Evolutionary conservation across 805 yeast species (phyloP).

Genomic region (Metschnikowia arizonensis): DNA sequence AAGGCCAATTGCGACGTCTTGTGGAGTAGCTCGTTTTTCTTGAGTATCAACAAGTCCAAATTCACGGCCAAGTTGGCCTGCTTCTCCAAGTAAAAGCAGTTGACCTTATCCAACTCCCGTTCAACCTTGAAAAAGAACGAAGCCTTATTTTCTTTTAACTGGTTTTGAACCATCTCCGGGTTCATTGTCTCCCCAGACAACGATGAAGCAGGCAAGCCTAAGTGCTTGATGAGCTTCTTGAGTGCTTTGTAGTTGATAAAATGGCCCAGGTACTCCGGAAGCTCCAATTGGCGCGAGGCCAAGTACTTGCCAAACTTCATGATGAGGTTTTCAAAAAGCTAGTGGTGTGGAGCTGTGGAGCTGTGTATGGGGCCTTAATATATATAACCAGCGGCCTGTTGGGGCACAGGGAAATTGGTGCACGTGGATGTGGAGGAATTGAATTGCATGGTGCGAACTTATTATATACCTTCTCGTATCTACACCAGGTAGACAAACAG

Average conservation of each 20-base stretch:
- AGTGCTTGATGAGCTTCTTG: slow-evolving; percentile 83
- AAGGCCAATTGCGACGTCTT: slow-evolving; percentile 19
- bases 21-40: slow-evolving; percentile 52
- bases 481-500: not conserved
- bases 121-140: slow-evolving; percentile 85
- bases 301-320: slow-evolving; percentile 94
- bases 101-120: slow-evolving; percentile 92
- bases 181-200: slow-evolving; percentile 16
- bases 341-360: not conserved
- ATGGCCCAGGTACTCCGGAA: slow-evolving; percentile 91
- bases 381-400: not conserved
- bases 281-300: slow-evolving; percentile 88
- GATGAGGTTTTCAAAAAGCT: not conserved
- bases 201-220: slow-evolving; percentile 46
- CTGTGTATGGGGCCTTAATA: not conserved
- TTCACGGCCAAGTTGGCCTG: slow-evolving; percentile 83
- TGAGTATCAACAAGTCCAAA: slow-evolving; percentile 69
- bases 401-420: slow-evolving; percentile 3
- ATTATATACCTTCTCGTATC: not conserved
- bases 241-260: slow-evolving; percentile 93
- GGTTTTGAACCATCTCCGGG: slow-evolving; percentile 33
- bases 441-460: slow-evolving; percentile 3
- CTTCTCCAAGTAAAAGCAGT: slow-evolving; percentile 84
- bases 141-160: slow-evolving; percentile 83
- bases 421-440: slow-evolving; percentile 7